Base-by-base conservation (phyloP, 2,329 filamentous ascomycete genomes). In the Sporothrix brasiliensis region DNA sequence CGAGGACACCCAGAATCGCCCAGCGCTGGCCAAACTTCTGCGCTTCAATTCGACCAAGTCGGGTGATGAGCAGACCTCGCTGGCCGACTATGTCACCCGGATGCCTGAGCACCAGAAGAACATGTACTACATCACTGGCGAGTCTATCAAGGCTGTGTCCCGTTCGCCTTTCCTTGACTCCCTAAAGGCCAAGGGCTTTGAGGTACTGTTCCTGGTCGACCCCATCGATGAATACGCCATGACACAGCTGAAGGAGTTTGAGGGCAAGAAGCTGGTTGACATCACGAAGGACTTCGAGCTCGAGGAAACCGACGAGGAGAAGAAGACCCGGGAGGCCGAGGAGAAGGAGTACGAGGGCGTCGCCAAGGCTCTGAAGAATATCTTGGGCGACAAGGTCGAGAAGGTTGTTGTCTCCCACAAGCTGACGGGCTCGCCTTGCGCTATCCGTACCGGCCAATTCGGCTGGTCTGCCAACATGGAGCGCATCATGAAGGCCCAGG, bases 271-370 rank as follows among this genome's bases (percentile, higher is more conserved):
- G 91, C 92, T 99, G 69, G 94, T 99, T 79, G 95, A 99, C 81
- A 98, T 99, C 86, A 99, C 95, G 88, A 99, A 99, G 92, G 95
- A 99, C 89, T 99, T 99, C 82, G 95, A 99, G 87, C 93, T 99
- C 73, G 95, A 99, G 90, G 95, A 99, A 92, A 96, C 93, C 67
- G 95, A 99, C 41, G 95, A 99, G 80, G 95, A 99, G 92, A 99
- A 98, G 94, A 91, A 90, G 81, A 83, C 90, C 77, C 95, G 95
- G 76, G 95, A 98, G 88, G 87, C 87, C 71, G 93, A 98, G 87
- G 94, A 97, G 91, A 98, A 98, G 91, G 94, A 98, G 86, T 99
- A 86, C 82, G 95, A 99, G 87, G 83, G 85, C 77, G 91, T 98
- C 70, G 91, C 94, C 83, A 99, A 99, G 92, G 88, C 91, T 77